Evolutionary conservation across 306 rosid species (phyloP).

Genomic region (cucumber (Cucumis sativus)): DNA sequence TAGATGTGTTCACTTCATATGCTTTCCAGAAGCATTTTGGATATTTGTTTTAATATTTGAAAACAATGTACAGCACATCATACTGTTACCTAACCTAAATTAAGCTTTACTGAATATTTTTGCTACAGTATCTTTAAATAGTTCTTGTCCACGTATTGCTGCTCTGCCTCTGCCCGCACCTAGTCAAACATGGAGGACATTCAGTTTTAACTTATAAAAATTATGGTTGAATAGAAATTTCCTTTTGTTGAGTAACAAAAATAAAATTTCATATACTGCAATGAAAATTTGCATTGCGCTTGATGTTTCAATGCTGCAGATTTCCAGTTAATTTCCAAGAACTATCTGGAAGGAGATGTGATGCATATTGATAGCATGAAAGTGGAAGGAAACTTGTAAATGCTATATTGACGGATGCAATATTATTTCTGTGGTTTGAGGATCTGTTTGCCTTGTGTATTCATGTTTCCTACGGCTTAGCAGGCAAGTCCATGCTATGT

Average conservation of each 20-base stretch:
- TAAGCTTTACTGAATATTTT: not conserved
- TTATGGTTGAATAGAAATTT: not conserved
- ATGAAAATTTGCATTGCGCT: not conserved
- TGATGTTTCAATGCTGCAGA: constrained; percentile 2
- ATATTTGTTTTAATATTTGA: not conserved
- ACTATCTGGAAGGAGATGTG: not conserved
- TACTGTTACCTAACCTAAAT: not conserved
- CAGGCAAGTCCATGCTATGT: not conserved
- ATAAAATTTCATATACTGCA: not conserved
- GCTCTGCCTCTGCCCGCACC: not conserved
- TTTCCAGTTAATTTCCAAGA: not conserved
- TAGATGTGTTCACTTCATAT: not conserved
- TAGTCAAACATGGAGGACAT: not conserved
- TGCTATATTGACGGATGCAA: not conserved
- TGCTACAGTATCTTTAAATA: not conserved
- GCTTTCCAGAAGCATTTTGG: not conserved
- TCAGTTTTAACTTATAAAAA: not conserved
- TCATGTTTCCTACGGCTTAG: not conserved
- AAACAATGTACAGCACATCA: not conserved
- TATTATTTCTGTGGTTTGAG: not conserved
- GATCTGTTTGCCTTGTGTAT: not conserved
- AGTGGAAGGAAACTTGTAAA: not conserved
- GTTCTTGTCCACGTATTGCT: not conserved
- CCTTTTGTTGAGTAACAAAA: not conserved
- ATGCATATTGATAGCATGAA: not conserved